A percentile compares a stretch with the other conserved stretches of the same genome.
Evolutionary conservation across 306 rosid species (phyloP).

Genomic region (Gleditsia sinensis): DNA sequence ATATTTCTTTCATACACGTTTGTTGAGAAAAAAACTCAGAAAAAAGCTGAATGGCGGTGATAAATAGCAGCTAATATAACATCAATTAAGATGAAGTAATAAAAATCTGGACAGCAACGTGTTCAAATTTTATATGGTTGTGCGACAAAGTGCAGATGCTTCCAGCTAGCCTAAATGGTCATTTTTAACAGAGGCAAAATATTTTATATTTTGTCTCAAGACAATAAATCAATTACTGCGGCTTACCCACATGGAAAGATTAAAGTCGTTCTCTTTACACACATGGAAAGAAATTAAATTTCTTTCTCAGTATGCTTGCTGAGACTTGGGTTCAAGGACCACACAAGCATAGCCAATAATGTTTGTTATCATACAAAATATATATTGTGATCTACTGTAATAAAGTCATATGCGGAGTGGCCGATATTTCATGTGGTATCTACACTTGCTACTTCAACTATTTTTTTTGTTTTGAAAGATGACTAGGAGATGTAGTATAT

Average conservation of each 20-base stretch:
- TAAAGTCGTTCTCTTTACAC: background rate
- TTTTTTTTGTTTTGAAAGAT: background rate
- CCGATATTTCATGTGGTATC: background rate
- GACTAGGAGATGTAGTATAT: background rate
- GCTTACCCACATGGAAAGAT: background rate
- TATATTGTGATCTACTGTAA: background rate
- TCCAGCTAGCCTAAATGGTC: background rate
- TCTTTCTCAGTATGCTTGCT: background rate
- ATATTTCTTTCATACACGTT: conserved; percentile 6
- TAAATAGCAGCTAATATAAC: conserved; percentile 1
- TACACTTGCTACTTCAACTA: no score
- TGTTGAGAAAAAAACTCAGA: conserved; percentile 8
- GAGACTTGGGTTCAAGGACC: conserved; percentile 26
- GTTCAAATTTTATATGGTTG: conserved; percentile 7
- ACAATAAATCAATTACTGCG: background rate
- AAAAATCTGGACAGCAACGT: background rate
- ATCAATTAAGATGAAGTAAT: background rate
- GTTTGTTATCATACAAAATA: background rate
- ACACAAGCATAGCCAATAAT: background rate
- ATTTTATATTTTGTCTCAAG: background rate
- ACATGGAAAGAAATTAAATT: background rate
- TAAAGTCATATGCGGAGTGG: background rate
- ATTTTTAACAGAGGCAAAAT: background rate
- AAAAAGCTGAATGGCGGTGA: conserved; percentile 30
- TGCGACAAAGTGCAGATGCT: conserved; percentile 7